Conservation (phyloP, 192 early-diverging fungal genomes). For the Rhizophagus clarus region DNA sequence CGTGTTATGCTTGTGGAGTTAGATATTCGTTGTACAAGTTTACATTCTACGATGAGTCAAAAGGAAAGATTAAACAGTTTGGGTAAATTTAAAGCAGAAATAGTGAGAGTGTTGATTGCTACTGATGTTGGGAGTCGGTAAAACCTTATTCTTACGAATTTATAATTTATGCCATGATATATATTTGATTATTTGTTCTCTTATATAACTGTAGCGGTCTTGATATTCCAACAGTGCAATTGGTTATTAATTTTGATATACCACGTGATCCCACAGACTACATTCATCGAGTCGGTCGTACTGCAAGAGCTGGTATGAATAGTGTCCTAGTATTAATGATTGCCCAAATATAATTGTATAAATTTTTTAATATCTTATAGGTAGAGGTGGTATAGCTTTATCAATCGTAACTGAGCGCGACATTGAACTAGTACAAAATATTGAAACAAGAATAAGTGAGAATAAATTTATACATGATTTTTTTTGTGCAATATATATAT, state of each 20-base stretch:
- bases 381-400: conserved; percentile 81
- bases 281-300: conserved; percentile 97
- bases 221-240: conserved; percentile 93
- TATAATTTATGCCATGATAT: background rate
- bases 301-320: conserved; percentile 84
- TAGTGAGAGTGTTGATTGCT: conserved; percentile 87
- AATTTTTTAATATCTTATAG: background rate
- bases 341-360: background rate
- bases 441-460: conserved; percentile 81
- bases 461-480: background rate
- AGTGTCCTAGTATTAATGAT: background rate
- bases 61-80: conserved; percentile 86
- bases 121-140: conserved; percentile 97
- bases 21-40: conserved; percentile 84
- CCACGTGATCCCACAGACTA: conserved; percentile 96
- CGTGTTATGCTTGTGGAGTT: conserved; percentile 85
- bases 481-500: too few relatives aligned
- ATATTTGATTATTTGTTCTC: background rate
- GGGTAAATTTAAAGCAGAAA: conserved; percentile 88
- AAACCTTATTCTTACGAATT: conserved; percentile 9
- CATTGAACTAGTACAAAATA: conserved; percentile 84
- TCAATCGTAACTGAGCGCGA: conserved; percentile 88
- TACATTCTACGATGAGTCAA: conserved; percentile 95
- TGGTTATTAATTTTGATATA: conserved; percentile 95
- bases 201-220: conserved; percentile 64